These are phyloP conservation scores for Tuber borchii DNA, from an alignment of 495 filamentous ascomycete species.

Conservation along the genomic window DNA sequence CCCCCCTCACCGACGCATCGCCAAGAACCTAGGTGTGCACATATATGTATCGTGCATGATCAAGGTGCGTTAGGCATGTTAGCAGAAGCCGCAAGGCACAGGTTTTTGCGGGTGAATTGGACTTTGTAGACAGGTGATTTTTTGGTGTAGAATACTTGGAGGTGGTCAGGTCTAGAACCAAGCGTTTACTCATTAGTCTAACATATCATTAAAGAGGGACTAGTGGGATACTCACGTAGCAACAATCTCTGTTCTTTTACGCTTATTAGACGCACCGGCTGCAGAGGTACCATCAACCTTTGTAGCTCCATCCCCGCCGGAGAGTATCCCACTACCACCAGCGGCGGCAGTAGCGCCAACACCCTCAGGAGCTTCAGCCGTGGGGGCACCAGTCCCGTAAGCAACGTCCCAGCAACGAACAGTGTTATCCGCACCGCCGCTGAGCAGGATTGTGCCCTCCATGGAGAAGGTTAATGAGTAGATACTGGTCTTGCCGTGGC, in stretches of 20 bases:
- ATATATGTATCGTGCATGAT: background rate
- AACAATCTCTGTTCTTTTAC: conserved; percentile 73
- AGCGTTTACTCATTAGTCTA: background rate
- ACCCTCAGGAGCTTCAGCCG: conserved; percentile 48
- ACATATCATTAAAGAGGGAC: background rate
- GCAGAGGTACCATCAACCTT: conserved; percentile 38
- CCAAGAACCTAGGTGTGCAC: background rate
- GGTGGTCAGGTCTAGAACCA: conserved; percentile 65
- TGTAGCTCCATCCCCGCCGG: conserved; percentile 36
- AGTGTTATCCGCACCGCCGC: conserved; percentile 84
- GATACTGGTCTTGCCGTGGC: conserved; percentile 88
- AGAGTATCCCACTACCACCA: conserved; percentile 43
- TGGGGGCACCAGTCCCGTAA: conserved; percentile 51
- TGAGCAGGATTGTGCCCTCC: conserved; percentile 79
- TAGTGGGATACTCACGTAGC: conserved; percentile 52
- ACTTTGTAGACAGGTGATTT: conserved; percentile 92
- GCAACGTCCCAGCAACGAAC: conserved; percentile 87
- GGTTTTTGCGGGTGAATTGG: conserved; percentile 84
- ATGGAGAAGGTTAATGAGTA: conserved; percentile 87
- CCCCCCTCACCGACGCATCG: background rate
- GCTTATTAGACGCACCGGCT: conserved; percentile 39
- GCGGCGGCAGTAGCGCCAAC: conserved; percentile 43
- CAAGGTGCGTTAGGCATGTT: conserved; percentile 55
- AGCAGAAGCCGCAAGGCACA: conserved; percentile 79
- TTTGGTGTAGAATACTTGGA: conserved; percentile 88